Evolutionary conservation across 2,329 filamentous ascomycete species (phyloP).

Genomic region (Paecilomyces sp.): DNA sequence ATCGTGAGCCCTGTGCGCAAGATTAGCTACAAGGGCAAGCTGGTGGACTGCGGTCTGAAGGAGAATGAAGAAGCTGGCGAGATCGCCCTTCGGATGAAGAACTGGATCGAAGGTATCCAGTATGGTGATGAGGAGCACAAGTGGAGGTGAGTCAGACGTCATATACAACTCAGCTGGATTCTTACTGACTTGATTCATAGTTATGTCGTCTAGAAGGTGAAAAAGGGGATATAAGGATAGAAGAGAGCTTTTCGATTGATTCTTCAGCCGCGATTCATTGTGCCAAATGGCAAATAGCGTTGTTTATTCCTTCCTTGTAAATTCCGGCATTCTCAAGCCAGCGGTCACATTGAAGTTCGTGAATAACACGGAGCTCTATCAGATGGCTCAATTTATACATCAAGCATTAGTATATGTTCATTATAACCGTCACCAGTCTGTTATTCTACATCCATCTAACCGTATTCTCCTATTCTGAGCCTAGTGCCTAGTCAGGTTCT

Average conservation of each 20-base stretch:
- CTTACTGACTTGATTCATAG: not conserved
- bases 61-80: conserved; percentile 80
- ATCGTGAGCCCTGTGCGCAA: conserved; percentile 84
- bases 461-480: too few relatives aligned
- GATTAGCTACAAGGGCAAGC: conserved; percentile 79
- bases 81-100: conserved; percentile 79
- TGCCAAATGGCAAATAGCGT: not conserved
- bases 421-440: too few relatives aligned
- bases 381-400: not conserved
- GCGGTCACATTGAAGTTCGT: not conserved
- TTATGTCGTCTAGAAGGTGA: not conserved
- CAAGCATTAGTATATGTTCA: too few relatives aligned
- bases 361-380: not conserved
- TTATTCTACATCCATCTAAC: too few relatives aligned
- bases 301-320: not conserved
- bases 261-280: not conserved
- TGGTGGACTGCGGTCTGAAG: conserved; percentile 76
- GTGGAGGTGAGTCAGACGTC: conserved; percentile 64
- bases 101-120: conserved; percentile 93
- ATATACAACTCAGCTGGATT: not conserved
- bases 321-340: not conserved
- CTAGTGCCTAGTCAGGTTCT: too few relatives aligned
- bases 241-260: not conserved
- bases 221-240: not conserved
- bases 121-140: conserved; percentile 88